Conservation (phyloP, 305 asterid genomes). For the Coffea humblotiana region DNA sequence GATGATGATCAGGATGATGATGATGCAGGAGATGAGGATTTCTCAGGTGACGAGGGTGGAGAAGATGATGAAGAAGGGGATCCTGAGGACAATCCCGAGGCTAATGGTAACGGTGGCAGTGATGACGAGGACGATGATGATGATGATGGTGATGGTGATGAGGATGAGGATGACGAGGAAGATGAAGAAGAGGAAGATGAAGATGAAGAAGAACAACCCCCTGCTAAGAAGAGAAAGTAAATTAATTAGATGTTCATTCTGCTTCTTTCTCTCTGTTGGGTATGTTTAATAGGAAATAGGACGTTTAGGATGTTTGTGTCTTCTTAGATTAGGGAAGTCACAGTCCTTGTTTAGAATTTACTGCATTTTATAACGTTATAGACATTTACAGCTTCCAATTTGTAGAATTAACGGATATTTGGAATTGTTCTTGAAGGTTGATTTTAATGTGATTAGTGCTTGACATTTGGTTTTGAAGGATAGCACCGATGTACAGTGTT, state of each 20-base stretch:
- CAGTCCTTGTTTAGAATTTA: constrained; percentile 32
- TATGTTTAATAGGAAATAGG: constrained; percentile 48
- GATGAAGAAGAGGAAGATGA: constrained; percentile 65
- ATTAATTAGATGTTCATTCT: constrained; percentile 28
- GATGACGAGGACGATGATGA: constrained; percentile 33
- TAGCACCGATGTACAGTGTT: not conserved
- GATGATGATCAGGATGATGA: constrained; percentile 50
- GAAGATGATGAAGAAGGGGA: constrained; percentile 73
- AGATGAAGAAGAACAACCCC: constrained; percentile 82
- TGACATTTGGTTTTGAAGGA: not conserved
- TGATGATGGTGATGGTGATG: constrained; percentile 31
- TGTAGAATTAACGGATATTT: constrained; percentile 32
- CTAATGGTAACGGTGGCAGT: constrained; percentile 34
- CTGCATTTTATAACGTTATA: constrained; percentile 35
- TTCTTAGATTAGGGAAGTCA: constrained; percentile 42
- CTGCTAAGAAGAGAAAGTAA: constrained; percentile 89
- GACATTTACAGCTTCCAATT: constrained; percentile 32
- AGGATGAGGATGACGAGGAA: constrained; percentile 41
- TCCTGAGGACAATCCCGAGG: constrained; percentile 50
- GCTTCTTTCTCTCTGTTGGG: constrained; percentile 39
- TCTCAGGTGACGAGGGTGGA: constrained; percentile 61
- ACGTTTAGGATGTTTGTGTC: constrained; percentile 39
- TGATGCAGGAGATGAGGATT: constrained; percentile 64
- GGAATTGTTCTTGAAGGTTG: constrained; percentile 3
- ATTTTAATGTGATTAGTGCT: not conserved